phyloP scores from a whole-genome alignment of 1,284 basidiomycete genomes.

The Ustilago xerochloae region DNA sequence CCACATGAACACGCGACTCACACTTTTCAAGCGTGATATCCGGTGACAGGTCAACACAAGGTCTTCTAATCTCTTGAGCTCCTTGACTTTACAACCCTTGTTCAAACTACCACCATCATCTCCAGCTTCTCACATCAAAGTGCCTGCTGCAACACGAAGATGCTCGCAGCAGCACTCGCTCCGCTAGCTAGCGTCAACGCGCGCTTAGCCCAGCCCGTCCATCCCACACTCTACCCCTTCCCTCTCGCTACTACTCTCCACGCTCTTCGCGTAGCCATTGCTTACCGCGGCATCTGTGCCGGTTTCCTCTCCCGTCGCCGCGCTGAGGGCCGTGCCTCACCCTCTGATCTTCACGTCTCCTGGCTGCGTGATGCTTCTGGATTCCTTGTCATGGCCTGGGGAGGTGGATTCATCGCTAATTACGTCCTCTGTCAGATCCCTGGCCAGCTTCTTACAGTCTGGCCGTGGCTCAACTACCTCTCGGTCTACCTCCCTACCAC shows the following conservation, averaged over 20 bases:
- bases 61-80: not conserved
- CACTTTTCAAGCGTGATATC: conserved; percentile 29
- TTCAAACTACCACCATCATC: conserved; percentile 1
- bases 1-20: conserved; percentile 1
- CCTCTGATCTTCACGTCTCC: conserved; percentile 27
- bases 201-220: conserved; percentile 37
- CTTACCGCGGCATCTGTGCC: conserved; percentile 44
- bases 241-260: conserved; percentile 52
- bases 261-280: conserved; percentile 52
- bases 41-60: conserved; percentile 3
- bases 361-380: conserved; percentile 44
- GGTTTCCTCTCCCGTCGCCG: conserved; percentile 25
- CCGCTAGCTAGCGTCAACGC: conserved; percentile 47
- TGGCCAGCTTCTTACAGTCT: conserved; percentile 43
- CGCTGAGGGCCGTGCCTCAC: conserved; percentile 14
- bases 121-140: not conserved
- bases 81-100: not conserved
- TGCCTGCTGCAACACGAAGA: not conserved
- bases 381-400: conserved; percentile 63
- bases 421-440: conserved; percentile 53
- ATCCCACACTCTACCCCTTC: conserved; percentile 54
- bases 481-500: conserved; percentile 38
- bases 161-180: conserved; percentile 43
- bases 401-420: conserved; percentile 54
- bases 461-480: conserved; percentile 57